Evolutionary conservation across 441 rosid species (phyloP), one percentile per base, ranked within the genome.

Genomic region (Rhodomyrtus psidioides): DNA sequence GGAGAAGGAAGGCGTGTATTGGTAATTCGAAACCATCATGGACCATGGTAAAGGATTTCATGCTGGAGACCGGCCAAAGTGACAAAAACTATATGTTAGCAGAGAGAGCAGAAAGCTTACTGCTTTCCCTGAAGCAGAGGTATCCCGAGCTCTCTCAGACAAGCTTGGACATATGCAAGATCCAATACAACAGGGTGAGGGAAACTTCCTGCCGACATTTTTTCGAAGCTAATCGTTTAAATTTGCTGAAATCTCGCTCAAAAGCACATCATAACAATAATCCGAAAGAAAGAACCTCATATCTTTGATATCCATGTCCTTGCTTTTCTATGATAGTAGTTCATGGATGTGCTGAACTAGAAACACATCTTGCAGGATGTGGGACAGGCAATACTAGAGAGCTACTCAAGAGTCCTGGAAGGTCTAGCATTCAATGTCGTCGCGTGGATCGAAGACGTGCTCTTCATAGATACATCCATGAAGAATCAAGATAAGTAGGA

Each of bases 1-100:
- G 97, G 97, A 91, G 95, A 81, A 96, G 96, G 10, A 94, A 94
- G 90, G 92, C 97, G 15, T 93, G 97, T 85, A 88, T 92, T 23
- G 62, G 84, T 87, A 89, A 92, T 83, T 93, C 94, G 26, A 93
- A 89, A 88, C 89, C 94, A 46, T 94, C 97, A 74, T 94, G 97
- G 97, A 88, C 91, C 39, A 92, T 90, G 93, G 94, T 93, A 55
- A 94, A 93, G 87, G 97, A 92, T 83, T 87, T 90, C 6, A 88
- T 92, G 88, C 88, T 90, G 9, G 95, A 94, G 57, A 90, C 88
- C 0, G 95, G 94, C 83, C 88, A 93, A 82, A 89, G 88, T 21
- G 95, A 93, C 87, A 94, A 94, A 84, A 94, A 93, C 83, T 92
- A 92, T 84, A 60, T 84, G 49, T 88, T 94, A 83, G 95, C 97